phyloP scores from a whole-genome alignment of 768 basidiomycete species.

The Agrocybe praecox region DNA sequence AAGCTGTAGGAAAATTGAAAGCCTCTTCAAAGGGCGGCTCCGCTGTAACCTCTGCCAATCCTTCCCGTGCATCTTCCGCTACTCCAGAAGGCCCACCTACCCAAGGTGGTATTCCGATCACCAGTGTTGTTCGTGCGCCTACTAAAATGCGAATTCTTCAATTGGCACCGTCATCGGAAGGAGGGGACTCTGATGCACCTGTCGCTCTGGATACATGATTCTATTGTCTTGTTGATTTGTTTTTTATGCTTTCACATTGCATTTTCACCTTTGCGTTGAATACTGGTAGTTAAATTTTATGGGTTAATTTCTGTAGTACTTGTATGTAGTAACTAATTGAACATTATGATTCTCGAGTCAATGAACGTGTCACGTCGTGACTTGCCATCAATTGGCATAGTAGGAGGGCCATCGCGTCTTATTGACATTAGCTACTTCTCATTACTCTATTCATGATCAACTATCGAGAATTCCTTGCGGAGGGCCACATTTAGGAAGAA shows the following conservation, averaged over 20 bases:
- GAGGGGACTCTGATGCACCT: slow-evolving; percentile 48
- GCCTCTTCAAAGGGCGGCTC: slow-evolving; percentile 40
- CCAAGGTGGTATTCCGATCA: slow-evolving; percentile 18
- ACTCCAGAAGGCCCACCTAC: slow-evolving; percentile 39
- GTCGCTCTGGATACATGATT: slow-evolving; percentile 28
- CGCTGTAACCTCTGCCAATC: slow-evolving; percentile 48
- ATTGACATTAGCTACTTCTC: not conserved
- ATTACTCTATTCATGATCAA: not conserved
- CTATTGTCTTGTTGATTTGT: not conserved
- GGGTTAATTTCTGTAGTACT: not conserved
- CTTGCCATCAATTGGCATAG: not conserved
- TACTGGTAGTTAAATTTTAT: not conserved
- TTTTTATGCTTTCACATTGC: not conserved
- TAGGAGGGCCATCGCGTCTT: not conserved
- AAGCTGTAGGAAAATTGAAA: slow-evolving; percentile 42
- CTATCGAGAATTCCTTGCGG: not conserved
- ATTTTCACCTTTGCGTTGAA: not conserved
- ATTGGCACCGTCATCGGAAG: slow-evolving; percentile 52
- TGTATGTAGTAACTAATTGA: not conserved
- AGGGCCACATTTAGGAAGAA: not conserved
- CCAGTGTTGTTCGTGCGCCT: slow-evolving; percentile 47
- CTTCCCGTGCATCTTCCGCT: slow-evolving; percentile 60
- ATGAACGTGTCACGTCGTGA: not conserved
- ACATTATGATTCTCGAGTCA: too few relatives aligned
- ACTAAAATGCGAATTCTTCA: slow-evolving; percentile 73